phyloP scores from a whole-genome alignment of 805 yeast species.

The Wickerhamomyces strasburgensis region DNA sequence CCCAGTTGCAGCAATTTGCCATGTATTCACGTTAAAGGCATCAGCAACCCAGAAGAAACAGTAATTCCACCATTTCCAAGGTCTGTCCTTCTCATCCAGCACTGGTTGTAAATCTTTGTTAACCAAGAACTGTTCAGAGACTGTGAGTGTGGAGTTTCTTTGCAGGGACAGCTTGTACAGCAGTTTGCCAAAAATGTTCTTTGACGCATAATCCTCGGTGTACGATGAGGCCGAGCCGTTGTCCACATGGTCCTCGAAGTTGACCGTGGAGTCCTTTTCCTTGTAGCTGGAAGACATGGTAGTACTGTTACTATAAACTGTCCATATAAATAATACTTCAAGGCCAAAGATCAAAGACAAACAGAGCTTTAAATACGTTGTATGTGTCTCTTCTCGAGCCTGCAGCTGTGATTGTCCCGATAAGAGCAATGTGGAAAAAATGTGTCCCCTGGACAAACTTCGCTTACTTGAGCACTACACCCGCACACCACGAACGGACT shows the following conservation, averaged over 20 bases:
- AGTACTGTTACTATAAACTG: too few species aligned
- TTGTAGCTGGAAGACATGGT: too few species aligned
- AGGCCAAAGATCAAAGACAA: too few species aligned
- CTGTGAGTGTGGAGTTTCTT: slow-evolving; percentile 34
- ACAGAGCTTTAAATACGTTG: too few species aligned
- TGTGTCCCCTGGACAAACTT: too few species aligned
- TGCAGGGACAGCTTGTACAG: slow-evolving; percentile 17
- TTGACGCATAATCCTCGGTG: slow-evolving; percentile 4
- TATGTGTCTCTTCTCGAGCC: too few species aligned
- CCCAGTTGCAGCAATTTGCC: slow-evolving; percentile 90
- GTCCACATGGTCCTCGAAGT: slow-evolving; percentile 8
- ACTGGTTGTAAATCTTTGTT: slow-evolving; percentile 80
- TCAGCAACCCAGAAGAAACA: slow-evolving; percentile 87
- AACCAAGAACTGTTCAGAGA: slow-evolving; percentile 60
- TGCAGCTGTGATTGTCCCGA: too few species aligned
- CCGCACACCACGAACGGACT: too few species aligned
- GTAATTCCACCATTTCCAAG: slow-evolving; percentile 82
- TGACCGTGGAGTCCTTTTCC: not conserved
- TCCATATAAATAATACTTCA: too few species aligned
- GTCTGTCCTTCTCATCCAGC: slow-evolving; percentile 56
- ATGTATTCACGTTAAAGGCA: slow-evolving; percentile 83
- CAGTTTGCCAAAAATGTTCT: slow-evolving; percentile 4
- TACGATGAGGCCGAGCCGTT: slow-evolving; percentile 8
- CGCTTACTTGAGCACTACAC: too few species aligned
- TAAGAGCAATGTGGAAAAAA: too few species aligned